A percentile compares a stretch with the other conserved stretches of the same genome.
phyloP scores from a whole-genome alignment of 2,329 filamentous ascomycete species.

The Fusarium protoensiforme region DNA sequence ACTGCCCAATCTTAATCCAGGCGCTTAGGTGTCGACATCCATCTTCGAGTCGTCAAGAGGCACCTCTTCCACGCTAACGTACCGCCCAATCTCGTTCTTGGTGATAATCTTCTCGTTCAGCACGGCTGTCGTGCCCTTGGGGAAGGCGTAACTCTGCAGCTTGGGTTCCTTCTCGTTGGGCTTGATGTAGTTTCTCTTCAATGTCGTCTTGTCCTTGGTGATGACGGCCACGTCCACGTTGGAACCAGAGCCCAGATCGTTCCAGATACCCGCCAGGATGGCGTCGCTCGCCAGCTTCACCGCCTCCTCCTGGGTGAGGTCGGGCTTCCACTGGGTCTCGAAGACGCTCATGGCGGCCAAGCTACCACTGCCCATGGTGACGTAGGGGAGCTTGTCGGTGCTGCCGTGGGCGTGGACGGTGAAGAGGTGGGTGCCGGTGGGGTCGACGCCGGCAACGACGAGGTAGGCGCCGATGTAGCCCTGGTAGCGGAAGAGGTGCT shows the following conservation, averaged over 20 bases:
- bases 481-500: conserved; percentile 98
- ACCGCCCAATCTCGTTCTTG: conserved; percentile 93
- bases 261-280: conserved; percentile 97
- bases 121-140: conserved; percentile 91
- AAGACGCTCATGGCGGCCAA: conserved; percentile 98
- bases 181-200: conserved; percentile 92
- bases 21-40: conserved; percentile 70
- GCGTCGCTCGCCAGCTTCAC: conserved; percentile 85
- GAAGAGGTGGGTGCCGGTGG: conserved; percentile 94
- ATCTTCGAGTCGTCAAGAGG: conserved; percentile 76
- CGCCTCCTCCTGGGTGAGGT: conserved; percentile 82
- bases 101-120: conserved; percentile 96
- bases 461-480: conserved; percentile 98
- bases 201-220: conserved; percentile 91
- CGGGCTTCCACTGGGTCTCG: conserved; percentile 91
- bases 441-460: conserved; percentile 95
- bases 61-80: conserved; percentile 90
- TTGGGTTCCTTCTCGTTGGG: conserved; percentile 93
- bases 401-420: conserved; percentile 98
- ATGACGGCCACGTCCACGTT: conserved; percentile 98
- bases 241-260: conserved; percentile 95
- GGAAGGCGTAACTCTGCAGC: conserved; percentile 92
- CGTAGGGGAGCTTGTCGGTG: conserved; percentile 98
- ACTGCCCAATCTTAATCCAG: conserved; percentile 10
- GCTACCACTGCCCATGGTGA: conserved; percentile 98